Base-by-base conservation (phyloP, 2,329 filamentous ascomycete genomes). In the Aspergillus pseudoterreus region DNA sequence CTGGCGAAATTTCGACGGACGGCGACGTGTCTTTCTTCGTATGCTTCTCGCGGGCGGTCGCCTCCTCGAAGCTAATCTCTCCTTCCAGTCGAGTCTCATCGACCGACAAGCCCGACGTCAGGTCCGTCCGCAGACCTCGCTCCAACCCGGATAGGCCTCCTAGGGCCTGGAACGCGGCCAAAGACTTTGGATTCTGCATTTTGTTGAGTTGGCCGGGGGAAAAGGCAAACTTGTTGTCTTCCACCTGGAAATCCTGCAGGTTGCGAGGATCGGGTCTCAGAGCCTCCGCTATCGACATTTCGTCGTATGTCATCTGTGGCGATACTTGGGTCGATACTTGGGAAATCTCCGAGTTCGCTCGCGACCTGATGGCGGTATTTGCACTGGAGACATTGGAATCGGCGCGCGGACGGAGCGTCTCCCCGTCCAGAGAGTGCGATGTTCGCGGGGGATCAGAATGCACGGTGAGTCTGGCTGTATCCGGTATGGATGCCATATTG, bases 101-200 rank as follows among this genome's bases (percentile, higher is more conserved):
- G 2, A 83, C 63, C 55, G 88, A 92, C 48, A 96, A 69, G 6
- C 92, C 92, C 33, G 86, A 78, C 46, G 79, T 81, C 27, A 88
- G 77, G 67, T 94, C 83, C 6, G 84, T 85, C 45, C 88, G 79
- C 27, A 96, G 74, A 9, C 91, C 92, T 64, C 84, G 87, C 70
- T 92, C 90, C 45, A 96, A 71, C 0, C 92, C 92, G 15, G 72
- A 72, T 14, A 95, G 70, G 21, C 92, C 92, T 45, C 92, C 91
- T 4, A 96, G 69, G 12, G 85, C 85, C 63, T 86, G 88, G 60
- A 92, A 95, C 1, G 91, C 91, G 11, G 86, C 78, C 52, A 95
- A 73, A 55, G 84, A 95, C 75, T 96, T 96, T 3, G 92, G 92
- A 66, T 95, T 94, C 55, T 92, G 83, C 74, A 96, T 81, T 71